Conservation (phyloP, 495 filamentous ascomycete species). For the Podospora pseudocomata region DNA sequence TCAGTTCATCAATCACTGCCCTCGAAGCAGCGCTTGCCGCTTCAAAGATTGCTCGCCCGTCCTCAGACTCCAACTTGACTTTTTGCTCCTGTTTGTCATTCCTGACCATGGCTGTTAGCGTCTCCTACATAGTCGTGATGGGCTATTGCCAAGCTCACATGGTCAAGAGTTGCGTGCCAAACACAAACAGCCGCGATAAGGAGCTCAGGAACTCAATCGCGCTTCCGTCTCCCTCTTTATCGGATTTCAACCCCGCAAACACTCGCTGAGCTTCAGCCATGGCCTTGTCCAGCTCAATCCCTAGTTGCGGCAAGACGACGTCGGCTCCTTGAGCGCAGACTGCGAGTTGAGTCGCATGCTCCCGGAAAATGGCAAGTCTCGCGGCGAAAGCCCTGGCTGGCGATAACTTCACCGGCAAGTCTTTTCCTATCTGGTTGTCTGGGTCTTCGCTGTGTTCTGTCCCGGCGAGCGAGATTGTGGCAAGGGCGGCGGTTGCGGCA, state of each 20-base stretch:
- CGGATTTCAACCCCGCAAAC: background rate
- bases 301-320: background rate
- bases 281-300: background rate
- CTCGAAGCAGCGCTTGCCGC: background rate
- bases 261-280: background rate
- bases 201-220: background rate
- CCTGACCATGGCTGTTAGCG: background rate
- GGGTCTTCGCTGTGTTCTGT: background rate
- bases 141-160: constrained; percentile 3
- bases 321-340: background rate
- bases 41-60: background rate
- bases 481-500: background rate
- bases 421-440: background rate
- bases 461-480: background rate
- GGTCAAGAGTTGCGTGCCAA: constrained; percentile 7
- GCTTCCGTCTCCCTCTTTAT: background rate
- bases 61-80: background rate
- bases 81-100: constrained; percentile 9
- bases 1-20: background rate
- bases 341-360: background rate
- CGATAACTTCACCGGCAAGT: background rate
- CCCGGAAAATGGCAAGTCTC: background rate
- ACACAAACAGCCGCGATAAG: background rate
- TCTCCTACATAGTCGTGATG: background rate
- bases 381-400: background rate